Percentiles rank a stretch among this genome's conserved stretches.
Evolutionary conservation across 108 stramenopile genomes (phyloP).

Genomic region (Pseudonitzschia pungens): DNA sequence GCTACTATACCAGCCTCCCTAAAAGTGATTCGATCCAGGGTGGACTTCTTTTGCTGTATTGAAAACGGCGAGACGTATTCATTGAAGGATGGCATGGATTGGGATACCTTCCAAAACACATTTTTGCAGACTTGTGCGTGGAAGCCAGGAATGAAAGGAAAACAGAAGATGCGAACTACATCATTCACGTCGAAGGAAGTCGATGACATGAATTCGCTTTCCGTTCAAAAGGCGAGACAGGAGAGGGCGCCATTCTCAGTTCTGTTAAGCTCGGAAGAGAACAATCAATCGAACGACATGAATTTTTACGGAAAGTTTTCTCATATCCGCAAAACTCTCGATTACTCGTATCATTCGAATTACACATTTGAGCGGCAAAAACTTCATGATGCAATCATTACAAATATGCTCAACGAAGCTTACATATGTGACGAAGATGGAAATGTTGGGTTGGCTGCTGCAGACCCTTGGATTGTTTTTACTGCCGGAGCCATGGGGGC

Average conservation of each 20-base stretch:
- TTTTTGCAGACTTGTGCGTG: conserved; percentile 68
- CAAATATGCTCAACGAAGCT: conserved; percentile 50
- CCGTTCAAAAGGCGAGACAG: conserved; percentile 12
- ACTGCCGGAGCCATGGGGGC: conserved; percentile 93
- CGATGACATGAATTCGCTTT: neutral
- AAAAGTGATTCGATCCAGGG: conserved; percentile 35
- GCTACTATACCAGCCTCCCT: conserved; percentile 59
- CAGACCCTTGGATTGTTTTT: conserved; percentile 87
- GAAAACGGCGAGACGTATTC: conserved; percentile 35
- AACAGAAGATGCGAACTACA: conserved; percentile 21
- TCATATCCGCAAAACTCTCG: conserved; percentile 60
- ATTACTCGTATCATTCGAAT: conserved; percentile 66
- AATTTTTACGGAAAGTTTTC: conserved; percentile 63
- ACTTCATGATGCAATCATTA: conserved; percentile 69
- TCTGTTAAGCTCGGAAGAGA: conserved; percentile 49
- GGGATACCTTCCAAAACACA: conserved; percentile 51
- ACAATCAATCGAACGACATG: conserved; percentile 37
- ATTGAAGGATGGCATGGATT: conserved; percentile 42
- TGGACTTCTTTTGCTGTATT: conserved; percentile 64
- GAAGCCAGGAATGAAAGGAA: conserved; percentile 41
- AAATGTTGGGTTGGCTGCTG: conserved; percentile 69
- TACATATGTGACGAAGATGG: conserved; percentile 68
- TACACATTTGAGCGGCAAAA: conserved; percentile 70
- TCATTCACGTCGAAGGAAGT: conserved; percentile 22
- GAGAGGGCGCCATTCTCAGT: conserved; percentile 34